Evolutionary conservation across 371 early-diverging fungal genomes (phyloP).

Genomic region (Mortierella sp.): DNA sequence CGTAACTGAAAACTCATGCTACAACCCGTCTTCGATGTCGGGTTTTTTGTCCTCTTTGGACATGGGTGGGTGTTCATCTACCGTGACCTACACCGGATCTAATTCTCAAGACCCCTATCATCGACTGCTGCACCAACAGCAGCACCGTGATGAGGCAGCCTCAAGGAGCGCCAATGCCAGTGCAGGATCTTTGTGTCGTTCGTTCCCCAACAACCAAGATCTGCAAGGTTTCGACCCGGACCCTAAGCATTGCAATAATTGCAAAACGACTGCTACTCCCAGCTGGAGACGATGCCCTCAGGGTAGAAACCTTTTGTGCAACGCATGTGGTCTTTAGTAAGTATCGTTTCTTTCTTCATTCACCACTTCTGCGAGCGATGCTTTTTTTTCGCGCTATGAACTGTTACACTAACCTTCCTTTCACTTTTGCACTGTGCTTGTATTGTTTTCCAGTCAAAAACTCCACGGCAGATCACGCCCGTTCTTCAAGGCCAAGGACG

Average conservation of each 20-base stretch:
- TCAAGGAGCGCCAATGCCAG: too few species aligned
- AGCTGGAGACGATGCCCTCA: constrained; percentile 55
- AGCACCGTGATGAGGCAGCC: not conserved
- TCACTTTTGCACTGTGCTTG: not conserved
- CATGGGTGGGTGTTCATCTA: not conserved
- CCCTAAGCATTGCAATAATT: constrained; percentile 48
- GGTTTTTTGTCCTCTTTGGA: not conserved
- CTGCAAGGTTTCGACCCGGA: constrained; percentile 44
- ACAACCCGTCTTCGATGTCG: not conserved
- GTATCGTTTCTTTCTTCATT: not conserved
- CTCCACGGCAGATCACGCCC: constrained; percentile 47
- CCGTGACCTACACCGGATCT: not conserved
- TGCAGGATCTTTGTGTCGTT: not conserved
- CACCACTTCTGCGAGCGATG: not conserved
- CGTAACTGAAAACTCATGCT: not conserved
- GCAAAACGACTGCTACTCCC: constrained; percentile 43
- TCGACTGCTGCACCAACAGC: not conserved
- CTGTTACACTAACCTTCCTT: not conserved
- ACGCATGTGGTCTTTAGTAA: constrained; percentile 54
- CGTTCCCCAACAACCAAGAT: constrained; percentile 25
- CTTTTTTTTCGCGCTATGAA: not conserved
- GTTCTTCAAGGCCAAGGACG: constrained; percentile 46
- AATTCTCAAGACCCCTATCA: not conserved
- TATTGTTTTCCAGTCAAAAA: constrained; percentile 30
- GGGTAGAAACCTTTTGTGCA: constrained; percentile 48